phyloP scores from a whole-genome alignment of 2,329 filamentous ascomycete species.

The Tolypocladium paradoxum region DNA sequence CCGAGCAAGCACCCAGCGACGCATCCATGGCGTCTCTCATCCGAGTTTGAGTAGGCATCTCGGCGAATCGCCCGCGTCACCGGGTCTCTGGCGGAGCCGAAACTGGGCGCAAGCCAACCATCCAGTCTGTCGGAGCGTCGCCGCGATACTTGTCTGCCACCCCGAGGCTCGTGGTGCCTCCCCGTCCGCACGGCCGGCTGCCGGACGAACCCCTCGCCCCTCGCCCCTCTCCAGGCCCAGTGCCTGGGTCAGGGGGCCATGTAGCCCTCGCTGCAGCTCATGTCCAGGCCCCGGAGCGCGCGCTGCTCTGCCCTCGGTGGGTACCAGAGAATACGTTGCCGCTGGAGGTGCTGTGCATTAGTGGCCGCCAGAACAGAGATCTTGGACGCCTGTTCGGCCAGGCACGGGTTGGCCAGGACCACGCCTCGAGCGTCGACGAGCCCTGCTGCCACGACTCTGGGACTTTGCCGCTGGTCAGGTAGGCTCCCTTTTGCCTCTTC shows the following conservation, averaged over 20 bases:
- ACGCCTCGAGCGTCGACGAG: not conserved
- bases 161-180: not conserved
- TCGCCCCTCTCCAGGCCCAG: not conserved
- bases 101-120: not conserved
- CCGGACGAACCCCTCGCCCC: constrained; percentile 3
- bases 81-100: not conserved
- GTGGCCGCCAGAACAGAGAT: constrained; percentile 21
- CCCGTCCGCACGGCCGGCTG: not conserved
- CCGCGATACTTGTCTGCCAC: not conserved
- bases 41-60: not conserved
- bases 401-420: not conserved
- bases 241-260: not conserved
- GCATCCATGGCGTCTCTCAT: not conserved
- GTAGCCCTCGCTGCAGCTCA: constrained; percentile 4
- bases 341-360: constrained; percentile 18
- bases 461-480: not conserved
- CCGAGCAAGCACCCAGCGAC: not conserved
- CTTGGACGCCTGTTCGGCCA: constrained; percentile 16
- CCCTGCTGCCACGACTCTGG: not conserved
- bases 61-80: constrained; percentile 3
- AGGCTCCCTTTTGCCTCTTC: constrained; percentile 3
- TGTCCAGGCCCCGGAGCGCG: not conserved
- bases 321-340: not conserved
- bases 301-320: not conserved
- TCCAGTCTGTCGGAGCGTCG: not conserved